phyloP scores from a whole-genome alignment of 768 basidiomycete species.

The Boletellus ananas region DNA sequence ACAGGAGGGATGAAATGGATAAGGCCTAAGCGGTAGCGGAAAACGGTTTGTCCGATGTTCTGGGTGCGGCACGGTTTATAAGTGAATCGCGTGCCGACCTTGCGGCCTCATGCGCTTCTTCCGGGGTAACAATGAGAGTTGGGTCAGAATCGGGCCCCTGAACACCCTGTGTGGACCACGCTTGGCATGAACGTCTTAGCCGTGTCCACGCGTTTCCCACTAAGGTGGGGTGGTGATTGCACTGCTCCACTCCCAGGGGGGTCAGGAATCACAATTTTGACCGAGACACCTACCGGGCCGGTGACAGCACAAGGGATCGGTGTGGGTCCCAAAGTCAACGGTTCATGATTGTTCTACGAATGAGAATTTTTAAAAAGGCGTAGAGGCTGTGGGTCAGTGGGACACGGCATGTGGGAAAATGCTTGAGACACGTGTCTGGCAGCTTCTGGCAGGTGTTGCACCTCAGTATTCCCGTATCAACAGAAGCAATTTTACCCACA shows the following conservation, averaged over 20 bases:
- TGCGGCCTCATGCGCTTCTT: constrained; percentile 20
- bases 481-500: not conserved
- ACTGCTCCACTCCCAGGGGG: constrained; percentile 19
- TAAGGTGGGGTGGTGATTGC: constrained; percentile 1
- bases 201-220: constrained; percentile 14
- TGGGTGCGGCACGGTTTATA: constrained; percentile 23
- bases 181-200: constrained; percentile 1
- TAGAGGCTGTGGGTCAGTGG: not conserved
- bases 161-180: constrained; percentile 10
- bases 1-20: not conserved
- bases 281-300: constrained; percentile 7
- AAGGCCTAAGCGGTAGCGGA: constrained; percentile 8
- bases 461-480: not conserved
- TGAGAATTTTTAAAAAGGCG: not conserved
- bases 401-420: not conserved
- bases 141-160: constrained; percentile 17
- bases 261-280: not conserved
- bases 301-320: not conserved
- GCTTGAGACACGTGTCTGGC: constrained; percentile 2
- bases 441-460: not conserved
- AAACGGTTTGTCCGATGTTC: constrained; percentile 12
- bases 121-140: constrained; percentile 25
- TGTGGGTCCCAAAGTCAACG: not conserved
- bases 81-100: constrained; percentile 26
- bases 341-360: not conserved